Percentiles rank a stretch among this genome's conserved stretches.
Conservation (phyloP, 2,329 filamentous ascomycete species). For the Scolecobasidium constrictum region DNA sequence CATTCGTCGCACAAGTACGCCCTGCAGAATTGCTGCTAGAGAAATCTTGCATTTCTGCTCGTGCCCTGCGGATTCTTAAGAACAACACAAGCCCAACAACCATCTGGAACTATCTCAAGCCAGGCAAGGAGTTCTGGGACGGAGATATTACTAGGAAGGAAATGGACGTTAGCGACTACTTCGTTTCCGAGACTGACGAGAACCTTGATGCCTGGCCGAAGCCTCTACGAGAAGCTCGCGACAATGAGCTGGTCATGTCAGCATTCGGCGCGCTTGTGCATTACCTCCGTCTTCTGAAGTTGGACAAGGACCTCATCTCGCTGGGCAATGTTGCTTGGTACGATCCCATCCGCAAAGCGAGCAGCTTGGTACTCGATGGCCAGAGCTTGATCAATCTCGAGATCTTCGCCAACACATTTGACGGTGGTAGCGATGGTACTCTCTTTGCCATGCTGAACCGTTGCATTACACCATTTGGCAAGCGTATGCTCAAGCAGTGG, state of each 20-base stretch:
- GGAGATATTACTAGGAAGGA: constrained; percentile 74
- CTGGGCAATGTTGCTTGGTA: constrained; percentile 89
- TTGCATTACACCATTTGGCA: constrained; percentile 93
- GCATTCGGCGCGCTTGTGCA: constrained; percentile 80
- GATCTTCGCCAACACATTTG: constrained; percentile 85
- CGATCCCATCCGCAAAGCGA: constrained; percentile 80
- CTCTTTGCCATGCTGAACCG: constrained; percentile 84
- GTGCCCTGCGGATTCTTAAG: constrained; percentile 84
- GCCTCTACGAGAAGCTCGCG: constrained; percentile 56
- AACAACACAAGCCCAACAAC: constrained; percentile 90
- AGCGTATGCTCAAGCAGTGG: constrained; percentile 92
- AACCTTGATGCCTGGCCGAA: constrained; percentile 65
- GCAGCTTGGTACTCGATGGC: constrained; percentile 84
- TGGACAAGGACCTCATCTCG: constrained; percentile 77
- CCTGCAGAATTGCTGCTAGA: constrained; percentile 85
- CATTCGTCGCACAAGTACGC: constrained; percentile 82
- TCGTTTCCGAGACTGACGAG: constrained; percentile 47
- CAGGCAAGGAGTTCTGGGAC: constrained; percentile 81
- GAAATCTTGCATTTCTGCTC: constrained; percentile 70
- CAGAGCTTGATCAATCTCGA: constrained; percentile 98
- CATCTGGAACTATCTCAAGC: constrained; percentile 88
- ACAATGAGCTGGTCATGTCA: constrained; percentile 79
- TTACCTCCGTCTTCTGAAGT: constrained; percentile 73
- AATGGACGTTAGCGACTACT: constrained; percentile 71
- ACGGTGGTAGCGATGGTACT: constrained; percentile 75